phyloP scores from a whole-genome alignment of 2,329 filamentous ascomycete species.

The Coccinonectria pachysandricola region DNA sequence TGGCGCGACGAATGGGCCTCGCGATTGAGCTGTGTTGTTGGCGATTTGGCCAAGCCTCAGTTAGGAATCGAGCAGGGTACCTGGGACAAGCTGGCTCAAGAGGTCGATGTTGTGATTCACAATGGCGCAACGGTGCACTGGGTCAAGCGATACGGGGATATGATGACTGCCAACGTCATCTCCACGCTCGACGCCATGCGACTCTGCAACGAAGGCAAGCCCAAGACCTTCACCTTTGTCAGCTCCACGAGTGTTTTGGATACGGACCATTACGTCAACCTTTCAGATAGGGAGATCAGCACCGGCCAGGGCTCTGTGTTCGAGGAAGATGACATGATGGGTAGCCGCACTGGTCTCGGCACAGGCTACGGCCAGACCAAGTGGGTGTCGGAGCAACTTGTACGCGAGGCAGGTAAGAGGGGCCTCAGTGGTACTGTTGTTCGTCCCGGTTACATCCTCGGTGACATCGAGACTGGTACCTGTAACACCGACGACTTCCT shows the following conservation, averaged over 20 bases:
- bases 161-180: conserved; percentile 66
- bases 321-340: conserved; percentile 69
- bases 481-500: conserved; percentile 85
- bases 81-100: conserved; percentile 56
- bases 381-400: conserved; percentile 61
- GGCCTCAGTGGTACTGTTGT: conserved; percentile 74
- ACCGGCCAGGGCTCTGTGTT: conserved; percentile 55
- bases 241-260: conserved; percentile 71
- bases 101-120: conserved; percentile 66
- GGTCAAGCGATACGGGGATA: conserved; percentile 64
- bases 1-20: conserved; percentile 62
- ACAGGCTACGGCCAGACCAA: conserved; percentile 90
- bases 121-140: conserved; percentile 79
- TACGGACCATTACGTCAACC: conserved; percentile 65
- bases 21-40: conserved; percentile 57
- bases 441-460: conserved; percentile 76
- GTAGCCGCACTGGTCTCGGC: conserved; percentile 64
- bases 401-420: conserved; percentile 65
- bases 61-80: conserved; percentile 57
- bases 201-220: conserved; percentile 65
- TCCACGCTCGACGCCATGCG: conserved; percentile 66
- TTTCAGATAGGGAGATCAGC: conserved; percentile 43
- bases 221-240: conserved; percentile 71
- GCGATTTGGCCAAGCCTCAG: conserved; percentile 62
- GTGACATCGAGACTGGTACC: conserved; percentile 57